Conservation (phyloP, 2,329 filamentous ascomycete genomes). For the Ophiostoma angusticollis region DNA sequence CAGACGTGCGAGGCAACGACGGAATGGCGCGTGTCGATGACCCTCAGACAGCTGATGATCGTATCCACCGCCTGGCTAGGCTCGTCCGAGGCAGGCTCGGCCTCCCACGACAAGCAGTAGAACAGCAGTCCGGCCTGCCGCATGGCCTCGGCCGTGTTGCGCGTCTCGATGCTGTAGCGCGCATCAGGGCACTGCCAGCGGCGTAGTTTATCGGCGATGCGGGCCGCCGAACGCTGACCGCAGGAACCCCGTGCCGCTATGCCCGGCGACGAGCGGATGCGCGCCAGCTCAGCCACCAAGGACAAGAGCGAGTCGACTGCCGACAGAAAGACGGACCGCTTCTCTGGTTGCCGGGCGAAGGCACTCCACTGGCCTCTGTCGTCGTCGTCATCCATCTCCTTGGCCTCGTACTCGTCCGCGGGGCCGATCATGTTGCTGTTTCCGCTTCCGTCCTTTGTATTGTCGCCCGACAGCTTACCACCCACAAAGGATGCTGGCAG, state of each 20-base stretch:
- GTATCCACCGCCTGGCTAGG: not conserved
- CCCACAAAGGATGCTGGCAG: not conserved
- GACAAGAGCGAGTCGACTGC: slow-evolving; percentile 7
- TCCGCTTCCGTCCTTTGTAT: too few relatives aligned
- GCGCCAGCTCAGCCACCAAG: slow-evolving; percentile 3
- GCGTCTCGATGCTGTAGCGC: slow-evolving; percentile 1
- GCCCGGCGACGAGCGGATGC: not conserved
- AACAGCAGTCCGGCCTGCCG: slow-evolving; percentile 3
- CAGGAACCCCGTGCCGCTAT: too few relatives aligned
- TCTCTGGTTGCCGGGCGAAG: not conserved
- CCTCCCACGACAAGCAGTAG: not conserved
- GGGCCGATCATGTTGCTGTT: too few relatives aligned
- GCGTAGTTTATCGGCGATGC: not conserved
- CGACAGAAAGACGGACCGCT: slow-evolving; percentile 1
- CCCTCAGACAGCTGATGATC: not conserved
- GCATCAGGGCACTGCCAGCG: slow-evolving; percentile 2
- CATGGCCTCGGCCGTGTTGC: slow-evolving; percentile 7
- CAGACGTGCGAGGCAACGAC: slow-evolving; percentile 5
- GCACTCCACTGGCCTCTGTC: slow-evolving; percentile 2
- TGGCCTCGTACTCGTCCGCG: not conserved
- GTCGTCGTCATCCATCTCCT: not conserved
- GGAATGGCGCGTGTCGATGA: not conserved
- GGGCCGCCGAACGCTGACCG: too few relatives aligned
- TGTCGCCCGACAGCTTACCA: too few relatives aligned
- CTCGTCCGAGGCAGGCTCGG: not conserved